phyloP scores from a whole-genome alignment of 2,329 filamentous ascomycete species.

The Botrytis sinoallii region DNA sequence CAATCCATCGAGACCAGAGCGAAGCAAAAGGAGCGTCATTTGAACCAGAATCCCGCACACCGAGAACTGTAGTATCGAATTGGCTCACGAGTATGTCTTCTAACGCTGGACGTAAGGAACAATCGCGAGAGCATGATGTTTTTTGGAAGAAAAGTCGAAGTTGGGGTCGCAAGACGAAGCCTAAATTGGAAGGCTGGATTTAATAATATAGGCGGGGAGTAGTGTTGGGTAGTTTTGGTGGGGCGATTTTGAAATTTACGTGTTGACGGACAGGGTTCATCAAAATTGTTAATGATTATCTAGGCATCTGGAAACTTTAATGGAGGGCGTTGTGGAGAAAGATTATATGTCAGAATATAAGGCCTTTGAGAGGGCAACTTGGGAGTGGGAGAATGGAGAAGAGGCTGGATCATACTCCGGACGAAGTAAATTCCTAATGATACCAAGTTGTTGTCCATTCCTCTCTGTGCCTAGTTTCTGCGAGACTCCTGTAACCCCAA shows the following conservation, averaged over 20 bases:
- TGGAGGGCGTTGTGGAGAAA: background rate
- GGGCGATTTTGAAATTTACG: background rate
- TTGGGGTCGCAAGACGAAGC: constrained; percentile 13
- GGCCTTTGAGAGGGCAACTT: background rate
- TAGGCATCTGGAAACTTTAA: background rate
- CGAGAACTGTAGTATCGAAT: constrained; percentile 11
- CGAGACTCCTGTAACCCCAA: background rate
- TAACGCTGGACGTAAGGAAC: constrained; percentile 11
- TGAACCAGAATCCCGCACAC: constrained; percentile 11
- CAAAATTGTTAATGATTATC: background rate
- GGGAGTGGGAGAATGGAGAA: background rate
- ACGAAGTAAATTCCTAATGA: background rate
- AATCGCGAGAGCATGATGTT: background rate
- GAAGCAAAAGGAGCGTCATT: constrained; percentile 6
- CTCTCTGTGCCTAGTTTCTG: background rate
- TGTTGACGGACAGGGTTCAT: background rate
- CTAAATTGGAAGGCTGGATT: constrained; percentile 11
- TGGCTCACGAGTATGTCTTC: constrained; percentile 16
- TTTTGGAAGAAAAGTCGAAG: constrained; percentile 8
- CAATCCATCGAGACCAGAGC: constrained; percentile 10
- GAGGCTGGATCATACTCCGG: background rate
- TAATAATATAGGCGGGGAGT: background rate
- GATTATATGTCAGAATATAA: background rate
- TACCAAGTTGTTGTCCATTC: background rate
- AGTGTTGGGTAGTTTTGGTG: background rate